Evolutionary conservation across 495 filamentous ascomycete species (phyloP).

Genomic region (Aspergillus ellipticus): DNA sequence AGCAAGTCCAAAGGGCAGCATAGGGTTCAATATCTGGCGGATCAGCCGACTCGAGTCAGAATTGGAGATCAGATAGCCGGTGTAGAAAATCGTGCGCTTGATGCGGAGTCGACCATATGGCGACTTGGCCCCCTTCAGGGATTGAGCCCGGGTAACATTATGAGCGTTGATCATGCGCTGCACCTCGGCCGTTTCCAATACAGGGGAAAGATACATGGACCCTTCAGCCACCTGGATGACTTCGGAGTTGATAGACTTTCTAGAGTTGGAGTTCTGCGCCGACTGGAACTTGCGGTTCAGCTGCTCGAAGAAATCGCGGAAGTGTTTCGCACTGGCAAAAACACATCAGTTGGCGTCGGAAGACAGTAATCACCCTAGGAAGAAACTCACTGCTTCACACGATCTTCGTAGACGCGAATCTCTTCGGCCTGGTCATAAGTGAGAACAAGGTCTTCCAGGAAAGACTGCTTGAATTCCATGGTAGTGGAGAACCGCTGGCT

Average conservation of each 20-base stretch:
- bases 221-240: conserved; percentile 85
- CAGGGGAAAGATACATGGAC: conserved; percentile 71
- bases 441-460: conserved; percentile 72
- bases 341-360: conserved; percentile 13
- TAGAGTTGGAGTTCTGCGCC: conserved; percentile 27
- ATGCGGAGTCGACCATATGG: conserved; percentile 55
- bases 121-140: conserved; percentile 28
- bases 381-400: conserved; percentile 55
- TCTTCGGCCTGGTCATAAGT: conserved; percentile 83
- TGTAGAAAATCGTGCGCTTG: conserved; percentile 86
- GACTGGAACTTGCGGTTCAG: conserved; percentile 59
- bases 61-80: conserved; percentile 80
- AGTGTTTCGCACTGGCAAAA: conserved; percentile 63
- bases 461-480: conserved; percentile 81
- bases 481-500: conserved; percentile 72
- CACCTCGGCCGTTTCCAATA: conserved; percentile 76
- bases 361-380: conserved; percentile 4
- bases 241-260: conserved; percentile 66
- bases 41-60: conserved; percentile 67
- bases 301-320: conserved; percentile 73
- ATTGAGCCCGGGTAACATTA: conserved; percentile 52
- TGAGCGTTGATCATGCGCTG: conserved; percentile 88
- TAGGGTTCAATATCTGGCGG: conserved; percentile 58
- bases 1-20: conserved; percentile 36
- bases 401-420: conserved; percentile 68